Evolutionary conservation across 768 basidiomycete genomes (phyloP).

Genomic region (Auriscalpium orientale): DNA sequence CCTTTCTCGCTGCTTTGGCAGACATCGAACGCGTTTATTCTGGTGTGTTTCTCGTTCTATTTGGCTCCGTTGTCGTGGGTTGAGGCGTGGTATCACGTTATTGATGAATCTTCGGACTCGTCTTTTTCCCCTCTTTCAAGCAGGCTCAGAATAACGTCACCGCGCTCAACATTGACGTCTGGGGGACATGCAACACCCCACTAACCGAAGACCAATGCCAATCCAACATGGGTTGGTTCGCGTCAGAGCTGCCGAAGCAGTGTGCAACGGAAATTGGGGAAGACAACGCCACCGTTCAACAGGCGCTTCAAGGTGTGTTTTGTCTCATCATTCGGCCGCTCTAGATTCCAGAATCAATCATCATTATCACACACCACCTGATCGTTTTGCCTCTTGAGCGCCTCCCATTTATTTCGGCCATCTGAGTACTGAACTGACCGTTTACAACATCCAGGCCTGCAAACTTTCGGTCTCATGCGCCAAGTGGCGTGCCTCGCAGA

Average conservation of each 20-base stretch:
- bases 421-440: background rate
- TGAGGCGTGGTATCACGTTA: slow-evolving; percentile 1
- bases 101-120: slow-evolving; percentile 4
- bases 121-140: slow-evolving; percentile 12
- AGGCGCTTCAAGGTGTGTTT: slow-evolving; percentile 45
- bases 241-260: slow-evolving; percentile 34
- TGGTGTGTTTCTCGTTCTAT: slow-evolving; percentile 32
- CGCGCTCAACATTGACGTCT: slow-evolving; percentile 58
- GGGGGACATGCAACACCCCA: slow-evolving; percentile 74
- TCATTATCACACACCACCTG: too few species aligned
- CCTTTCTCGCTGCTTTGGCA: slow-evolving; percentile 62
- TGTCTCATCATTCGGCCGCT: too few species aligned
- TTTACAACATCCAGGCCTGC: slow-evolving; percentile 37
- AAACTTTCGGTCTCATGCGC: slow-evolving; percentile 57
- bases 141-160: slow-evolving; percentile 62
- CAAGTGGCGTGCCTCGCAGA: slow-evolving; percentile 52
- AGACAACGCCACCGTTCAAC: slow-evolving; percentile 42
- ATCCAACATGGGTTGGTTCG: slow-evolving; percentile 64
- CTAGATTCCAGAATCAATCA: too few species aligned
- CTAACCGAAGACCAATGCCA: slow-evolving; percentile 41
- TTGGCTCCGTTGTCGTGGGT: slow-evolving; percentile 5
- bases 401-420: background rate
- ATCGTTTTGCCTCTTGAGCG: too few species aligned
- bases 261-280: slow-evolving; percentile 52
- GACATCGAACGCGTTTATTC: slow-evolving; percentile 44